These are phyloP conservation scores for Fusarium sp. DNA, from an alignment of 2,329 filamentous ascomycete species.

Conservation along the genomic window DNA sequence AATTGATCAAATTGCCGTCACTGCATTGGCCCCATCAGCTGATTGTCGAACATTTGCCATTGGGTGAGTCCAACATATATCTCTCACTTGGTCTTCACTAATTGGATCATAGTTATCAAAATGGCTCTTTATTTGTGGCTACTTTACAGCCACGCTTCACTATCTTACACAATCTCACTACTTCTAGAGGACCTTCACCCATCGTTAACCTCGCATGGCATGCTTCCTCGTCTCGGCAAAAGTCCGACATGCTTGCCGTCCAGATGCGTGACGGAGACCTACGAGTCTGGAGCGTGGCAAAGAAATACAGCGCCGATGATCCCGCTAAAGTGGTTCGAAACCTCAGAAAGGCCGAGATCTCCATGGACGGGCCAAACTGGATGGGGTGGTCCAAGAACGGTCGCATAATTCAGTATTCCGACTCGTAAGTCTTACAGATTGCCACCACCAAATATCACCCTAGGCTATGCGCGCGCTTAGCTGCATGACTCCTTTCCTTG, in stretches of 20 bases:
- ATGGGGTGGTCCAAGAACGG: conserved; percentile 99
- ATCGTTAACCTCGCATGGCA: conserved; percentile 94
- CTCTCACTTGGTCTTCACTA: conserved; percentile 15
- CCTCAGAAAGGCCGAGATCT: conserved; percentile 82
- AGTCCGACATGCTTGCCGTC: conserved; percentile 96
- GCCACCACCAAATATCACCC: conserved; percentile 45
- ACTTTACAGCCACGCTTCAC: conserved; percentile 92
- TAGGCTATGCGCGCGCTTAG: conserved; percentile 63
- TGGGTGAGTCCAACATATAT: conserved; percentile 70
- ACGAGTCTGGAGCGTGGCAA: conserved; percentile 96
- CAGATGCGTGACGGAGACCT: conserved; percentile 94
- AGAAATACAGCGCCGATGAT: conserved; percentile 77
- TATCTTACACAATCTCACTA: conserved; percentile 92
- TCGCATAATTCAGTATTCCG: conserved; percentile 90
- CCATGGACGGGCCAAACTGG: conserved; percentile 86
- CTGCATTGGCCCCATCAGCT: conserved; percentile 87
- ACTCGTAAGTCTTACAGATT: conserved; percentile 75
- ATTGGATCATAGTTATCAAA: conserved; percentile 79
- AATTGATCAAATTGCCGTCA: conserved; percentile 91
- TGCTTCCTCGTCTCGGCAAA: conserved; percentile 93
- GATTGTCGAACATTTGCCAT: conserved; percentile 97
- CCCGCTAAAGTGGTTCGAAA: conserved; percentile 90
- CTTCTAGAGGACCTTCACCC: conserved; percentile 84
- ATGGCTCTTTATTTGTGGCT: conserved; percentile 92
- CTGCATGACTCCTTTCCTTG: conserved; percentile 47